A percentile compares a stretch with the other conserved stretches of the same genome.
These are phyloP conservation scores for Alopecurus myosuroides DNA, from an alignment of 176 grass and related monocot genomes.

Conservation along the genomic window DNA sequence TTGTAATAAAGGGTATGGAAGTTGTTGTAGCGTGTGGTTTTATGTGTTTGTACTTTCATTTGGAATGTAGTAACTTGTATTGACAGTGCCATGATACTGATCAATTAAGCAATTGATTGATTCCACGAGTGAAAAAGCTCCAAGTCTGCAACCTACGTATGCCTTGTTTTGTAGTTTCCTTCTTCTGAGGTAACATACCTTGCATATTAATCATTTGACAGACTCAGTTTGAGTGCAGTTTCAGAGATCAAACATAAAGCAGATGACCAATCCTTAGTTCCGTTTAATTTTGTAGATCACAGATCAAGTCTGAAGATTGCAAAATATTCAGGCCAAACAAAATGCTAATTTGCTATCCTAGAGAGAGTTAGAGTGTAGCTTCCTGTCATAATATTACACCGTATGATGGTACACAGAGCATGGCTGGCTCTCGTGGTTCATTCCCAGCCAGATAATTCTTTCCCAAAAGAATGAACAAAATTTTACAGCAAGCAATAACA, in stretches of 20 bases:
- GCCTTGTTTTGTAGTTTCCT: neutral
- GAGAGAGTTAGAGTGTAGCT: constrained; percentile 27
- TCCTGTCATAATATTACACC: constrained; percentile 24
- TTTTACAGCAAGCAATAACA: neutral
- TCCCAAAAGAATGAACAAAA: constrained; percentile 45
- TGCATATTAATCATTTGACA: neutral
- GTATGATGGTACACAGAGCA: constrained; percentile 17
- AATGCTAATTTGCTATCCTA: neutral
- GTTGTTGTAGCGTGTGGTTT: neutral
- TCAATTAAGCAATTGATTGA: neutral
- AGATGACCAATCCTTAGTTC: neutral
- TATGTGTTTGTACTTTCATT: neutral
- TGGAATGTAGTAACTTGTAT: constrained; percentile 20
- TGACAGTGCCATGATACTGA: neutral
- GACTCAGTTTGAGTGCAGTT: neutral
- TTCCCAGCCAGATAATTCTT: neutral
- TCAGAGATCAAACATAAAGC: neutral
- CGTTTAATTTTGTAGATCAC: neutral
- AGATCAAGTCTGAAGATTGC: neutral
- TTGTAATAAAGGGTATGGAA: constrained; percentile 20
- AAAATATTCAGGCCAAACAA: neutral
- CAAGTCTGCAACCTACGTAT: neutral
- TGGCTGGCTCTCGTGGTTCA: neutral
- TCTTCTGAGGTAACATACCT: neutral
- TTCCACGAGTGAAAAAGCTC: neutral